Base-by-base conservation (phyloP, 495 filamentous ascomycete species). In the Talaromyces nanjingensis region DNA sequence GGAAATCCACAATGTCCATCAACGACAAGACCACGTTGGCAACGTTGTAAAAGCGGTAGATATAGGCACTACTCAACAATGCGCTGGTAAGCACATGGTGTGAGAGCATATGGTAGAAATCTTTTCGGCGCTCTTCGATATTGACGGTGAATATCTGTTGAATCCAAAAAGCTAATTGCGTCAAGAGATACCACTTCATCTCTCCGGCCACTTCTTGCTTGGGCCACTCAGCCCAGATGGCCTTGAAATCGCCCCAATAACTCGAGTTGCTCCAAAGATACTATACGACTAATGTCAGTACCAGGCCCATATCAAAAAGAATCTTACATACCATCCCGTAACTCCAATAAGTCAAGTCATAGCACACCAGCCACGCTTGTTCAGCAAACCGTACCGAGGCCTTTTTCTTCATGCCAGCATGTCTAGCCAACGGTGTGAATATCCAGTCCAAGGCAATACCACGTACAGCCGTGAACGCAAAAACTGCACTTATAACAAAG, bases 111-210 rank as follows among this genome's bases (percentile, higher is more conserved):
- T 98, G 94, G 72, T 85, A 88, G 73, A 96, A 89, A 69, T 98
- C 94, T 75, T 98, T 98, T 59, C 94, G 82, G 65, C 89, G 84
- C 75, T 96, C 88, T 73, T 98, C 96, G 64, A 98, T 89, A 75
- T 98, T 89, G 70, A 98, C 89, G 55, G 97, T 91, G 47, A 98
- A 75, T 65, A 98, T 89, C 77, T 96, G 92, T 75, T 98, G 96
- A 20, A 97, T 68, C 87, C 91, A 96, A 71, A 98, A 98, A 16
- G 91, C 87, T 69, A 92, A 88, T 74, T 98, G 93, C 27, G 88
- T 89, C 54, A 98, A 81, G 67, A 96, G 91, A 71, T 98, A 98
- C 79, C 86, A 89, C 76, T 98, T 98, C 75, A 90, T 84, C 14
- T 89, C 70, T 5, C 87, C 88, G 18, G 75, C 77, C 31, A 96